Evolutionary conservation across 1,139 yeast genomes (phyloP).

Genomic region (Candida sojae): DNA sequence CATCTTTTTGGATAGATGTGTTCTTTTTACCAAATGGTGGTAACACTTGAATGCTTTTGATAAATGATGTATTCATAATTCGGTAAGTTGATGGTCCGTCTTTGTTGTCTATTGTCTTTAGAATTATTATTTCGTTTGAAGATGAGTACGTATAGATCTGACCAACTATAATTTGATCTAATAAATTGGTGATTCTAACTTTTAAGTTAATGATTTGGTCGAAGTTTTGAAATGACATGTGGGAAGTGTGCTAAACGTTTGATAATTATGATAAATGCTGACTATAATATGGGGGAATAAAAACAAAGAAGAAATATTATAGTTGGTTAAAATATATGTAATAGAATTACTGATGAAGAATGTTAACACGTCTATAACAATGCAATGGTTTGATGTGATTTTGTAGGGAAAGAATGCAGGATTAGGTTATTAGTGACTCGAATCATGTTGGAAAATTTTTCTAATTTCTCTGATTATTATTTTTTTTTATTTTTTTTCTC

Average conservation of each 20-base stretch:
- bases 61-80: constrained; percentile 58
- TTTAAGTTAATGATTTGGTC: constrained; percentile 32
- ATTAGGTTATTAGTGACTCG: not conserved
- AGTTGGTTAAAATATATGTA: too few relatives aligned
- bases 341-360: too few relatives aligned
- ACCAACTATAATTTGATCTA: constrained; percentile 61
- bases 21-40: constrained; percentile 25
- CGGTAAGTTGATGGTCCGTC: constrained; percentile 37
- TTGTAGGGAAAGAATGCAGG: not conserved
- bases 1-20: constrained; percentile 8
- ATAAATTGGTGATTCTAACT: constrained; percentile 60
- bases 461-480: not conserved
- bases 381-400: not conserved
- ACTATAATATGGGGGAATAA: too few relatives aligned
- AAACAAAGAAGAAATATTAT: too few relatives aligned
- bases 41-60: constrained; percentile 52
- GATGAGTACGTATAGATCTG: constrained; percentile 58
- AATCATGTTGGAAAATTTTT: not conserved
- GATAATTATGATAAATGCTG: too few relatives aligned
- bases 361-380: not conserved
- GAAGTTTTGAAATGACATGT: constrained; percentile 13
- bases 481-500: not conserved
- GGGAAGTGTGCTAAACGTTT: not conserved
- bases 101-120: constrained; percentile 22
- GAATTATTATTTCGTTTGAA: constrained; percentile 22